These are phyloP conservation scores for Penicillium malachiteum DNA, from an alignment of 495 filamentous ascomycete genomes.

Conservation along the genomic window DNA sequence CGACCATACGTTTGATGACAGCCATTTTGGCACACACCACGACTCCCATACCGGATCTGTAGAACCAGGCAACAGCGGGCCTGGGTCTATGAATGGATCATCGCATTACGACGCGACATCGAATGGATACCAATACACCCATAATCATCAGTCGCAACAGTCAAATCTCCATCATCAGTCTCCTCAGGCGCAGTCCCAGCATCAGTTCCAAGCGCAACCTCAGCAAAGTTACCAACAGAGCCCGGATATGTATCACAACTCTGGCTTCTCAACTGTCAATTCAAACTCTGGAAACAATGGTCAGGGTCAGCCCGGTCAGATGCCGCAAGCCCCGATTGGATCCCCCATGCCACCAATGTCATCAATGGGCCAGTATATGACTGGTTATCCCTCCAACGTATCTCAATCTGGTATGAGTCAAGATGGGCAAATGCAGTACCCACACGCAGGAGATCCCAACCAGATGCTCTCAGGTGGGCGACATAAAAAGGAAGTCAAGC, in stretches of 20 bases:
- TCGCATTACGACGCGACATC: constrained; percentile 25
- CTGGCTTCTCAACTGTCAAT: constrained; percentile 28
- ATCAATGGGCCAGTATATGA: constrained; percentile 47
- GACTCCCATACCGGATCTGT: constrained; percentile 15
- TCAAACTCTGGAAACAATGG: constrained; percentile 21
- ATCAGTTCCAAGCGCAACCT: constrained; percentile 32
- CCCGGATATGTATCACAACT: constrained; percentile 38
- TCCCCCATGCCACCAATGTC: constrained; percentile 46
- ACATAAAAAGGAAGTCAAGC: constrained; percentile 99
- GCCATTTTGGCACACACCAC: constrained; percentile 20
- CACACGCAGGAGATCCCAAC: constrained; percentile 41
- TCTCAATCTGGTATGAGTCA: constrained; percentile 36
- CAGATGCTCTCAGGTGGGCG: constrained; percentile 75
- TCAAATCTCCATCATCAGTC: constrained; percentile 23
- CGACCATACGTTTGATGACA: constrained; percentile 20
- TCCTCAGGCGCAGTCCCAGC: constrained; percentile 21
- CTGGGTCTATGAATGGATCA: constrained; percentile 24
- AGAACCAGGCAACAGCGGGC: constrained; percentile 35
- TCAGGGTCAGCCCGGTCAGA: constrained; percentile 37
- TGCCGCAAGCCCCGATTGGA: constrained; percentile 46
- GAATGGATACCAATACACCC: constrained; percentile 34
- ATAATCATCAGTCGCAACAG: constrained; percentile 22
- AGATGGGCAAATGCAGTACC: constrained; percentile 45
- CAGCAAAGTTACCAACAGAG: constrained; percentile 34
- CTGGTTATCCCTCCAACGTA: constrained; percentile 40